Conservation (phyloP, 306 rosid species). For the Cyamopsis tetragonoloba region DNA sequence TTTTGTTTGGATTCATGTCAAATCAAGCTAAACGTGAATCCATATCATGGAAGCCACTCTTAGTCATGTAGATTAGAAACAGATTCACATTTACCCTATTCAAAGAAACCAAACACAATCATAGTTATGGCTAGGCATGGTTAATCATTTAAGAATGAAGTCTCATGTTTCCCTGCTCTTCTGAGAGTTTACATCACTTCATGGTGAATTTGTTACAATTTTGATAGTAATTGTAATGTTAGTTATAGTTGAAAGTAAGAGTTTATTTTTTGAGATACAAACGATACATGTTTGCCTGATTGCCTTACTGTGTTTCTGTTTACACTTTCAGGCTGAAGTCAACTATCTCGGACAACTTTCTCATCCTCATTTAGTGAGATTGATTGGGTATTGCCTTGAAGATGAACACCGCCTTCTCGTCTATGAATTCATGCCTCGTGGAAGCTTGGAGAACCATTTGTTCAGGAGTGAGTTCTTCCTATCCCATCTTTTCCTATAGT, state of each 20-base stretch:
- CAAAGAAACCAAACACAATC: too few relatives aligned
- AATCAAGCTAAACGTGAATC: too few relatives aligned
- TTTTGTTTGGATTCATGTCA: too few relatives aligned
- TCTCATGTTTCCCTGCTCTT: background rate
- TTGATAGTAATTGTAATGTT: background rate
- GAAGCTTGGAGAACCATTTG: constrained; percentile 72
- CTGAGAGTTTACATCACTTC: background rate
- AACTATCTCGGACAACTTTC: constrained; percentile 58
- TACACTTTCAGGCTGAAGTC: constrained; percentile 55
- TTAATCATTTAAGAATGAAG: background rate
- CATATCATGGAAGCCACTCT: too few relatives aligned
- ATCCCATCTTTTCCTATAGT: background rate
- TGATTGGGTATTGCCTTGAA: constrained; percentile 60
- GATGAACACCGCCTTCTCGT: constrained; percentile 60
- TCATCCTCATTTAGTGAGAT: constrained; percentile 64
- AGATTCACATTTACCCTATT: too few relatives aligned
- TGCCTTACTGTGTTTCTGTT: constrained; percentile 22
- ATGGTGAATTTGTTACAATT: background rate
- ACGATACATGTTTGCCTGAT: background rate
- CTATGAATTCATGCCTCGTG: constrained; percentile 66
- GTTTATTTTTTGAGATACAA: background rate
- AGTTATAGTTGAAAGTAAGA: background rate
- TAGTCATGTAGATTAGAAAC: too few relatives aligned
- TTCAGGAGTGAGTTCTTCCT: constrained; percentile 48
- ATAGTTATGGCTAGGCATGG: background rate